A percentile compares a stretch with the other conserved stretches of the same genome.
Evolutionary conservation across 73 alveolate genomes (phyloP).

Genomic region (Paramecium caudatum): DNA sequence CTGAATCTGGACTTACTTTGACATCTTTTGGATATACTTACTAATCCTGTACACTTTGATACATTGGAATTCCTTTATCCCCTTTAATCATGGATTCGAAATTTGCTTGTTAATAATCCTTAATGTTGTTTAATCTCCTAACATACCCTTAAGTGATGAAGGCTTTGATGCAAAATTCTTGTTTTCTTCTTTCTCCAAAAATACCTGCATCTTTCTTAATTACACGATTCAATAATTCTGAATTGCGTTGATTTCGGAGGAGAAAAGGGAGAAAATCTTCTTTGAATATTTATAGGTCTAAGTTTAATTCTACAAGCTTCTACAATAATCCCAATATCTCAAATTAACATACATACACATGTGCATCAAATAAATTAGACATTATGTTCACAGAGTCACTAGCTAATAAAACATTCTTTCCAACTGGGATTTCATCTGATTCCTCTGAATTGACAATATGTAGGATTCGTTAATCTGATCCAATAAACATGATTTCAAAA

Average conservation of each 20-base stretch:
- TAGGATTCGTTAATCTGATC: background rate
- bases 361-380: conserved; percentile 73
- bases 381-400: conserved; percentile 9
- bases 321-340: background rate
- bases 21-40: conserved; percentile 24
- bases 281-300: conserved; percentile 34
- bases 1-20: conserved; percentile 27
- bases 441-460: conserved; percentile 35
- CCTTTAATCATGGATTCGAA: conserved; percentile 61
- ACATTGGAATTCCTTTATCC: conserved; percentile 50
- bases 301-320: conserved; percentile 1
- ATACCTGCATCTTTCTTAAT: background rate
- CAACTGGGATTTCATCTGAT: background rate
- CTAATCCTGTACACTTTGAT: background rate
- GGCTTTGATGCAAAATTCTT: conserved; percentile 38
- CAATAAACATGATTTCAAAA: conserved; percentile 40
- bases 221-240: conserved; percentile 20
- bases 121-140: conserved; percentile 69
- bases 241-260: conserved; percentile 23
- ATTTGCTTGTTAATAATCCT: conserved; percentile 71
- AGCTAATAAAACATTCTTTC: background rate
- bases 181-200: conserved; percentile 10
- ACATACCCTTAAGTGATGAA: conserved; percentile 60
- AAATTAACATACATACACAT: conserved; percentile 65
- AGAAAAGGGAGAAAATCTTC: conserved; percentile 66